A percentile compares a stretch with the other conserved stretches of the same genome.
These are phyloP conservation scores for Stephania yunnanensis DNA, from an alignment of 164 flowering plant species.

Conservation along the genomic window DNA sequence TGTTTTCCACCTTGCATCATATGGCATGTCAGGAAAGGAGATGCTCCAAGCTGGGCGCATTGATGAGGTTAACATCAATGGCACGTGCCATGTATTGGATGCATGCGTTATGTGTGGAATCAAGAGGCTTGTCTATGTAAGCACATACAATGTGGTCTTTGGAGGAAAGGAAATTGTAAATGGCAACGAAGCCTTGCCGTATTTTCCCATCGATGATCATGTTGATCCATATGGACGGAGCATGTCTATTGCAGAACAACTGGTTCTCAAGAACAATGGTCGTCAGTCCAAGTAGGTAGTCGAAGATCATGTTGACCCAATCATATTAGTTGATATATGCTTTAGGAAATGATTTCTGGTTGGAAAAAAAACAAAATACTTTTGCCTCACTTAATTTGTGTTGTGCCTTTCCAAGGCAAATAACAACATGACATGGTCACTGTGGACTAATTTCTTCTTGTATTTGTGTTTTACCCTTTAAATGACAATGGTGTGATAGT, in stretches of 20 bases:
- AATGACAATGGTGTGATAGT: too few relatives aligned
- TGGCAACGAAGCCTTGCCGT: conserved; percentile 75
- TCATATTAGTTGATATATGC: neutral
- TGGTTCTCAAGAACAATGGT: conserved; percentile 79
- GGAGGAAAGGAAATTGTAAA: conserved; percentile 78
- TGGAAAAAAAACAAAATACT: neutral
- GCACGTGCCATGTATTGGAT: conserved; percentile 74
- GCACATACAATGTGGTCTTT: conserved; percentile 89
- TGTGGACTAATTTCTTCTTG: neutral
- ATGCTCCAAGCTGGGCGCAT: conserved; percentile 84
- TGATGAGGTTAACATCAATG: conserved; percentile 74
- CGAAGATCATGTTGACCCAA: too few relatives aligned
- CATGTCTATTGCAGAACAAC: conserved; percentile 84
- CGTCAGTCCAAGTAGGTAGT: conserved; percentile 69
- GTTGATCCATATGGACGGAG: conserved; percentile 77
- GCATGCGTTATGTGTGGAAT: conserved; percentile 65
- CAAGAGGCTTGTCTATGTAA: conserved; percentile 72
- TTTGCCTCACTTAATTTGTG: neutral
- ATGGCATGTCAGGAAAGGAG: conserved; percentile 97
- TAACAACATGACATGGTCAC: neutral
- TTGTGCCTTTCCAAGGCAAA: neutral
- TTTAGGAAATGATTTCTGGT: neutral
- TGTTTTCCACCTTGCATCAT: conserved; percentile 94
- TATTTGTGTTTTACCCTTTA: too few relatives aligned
- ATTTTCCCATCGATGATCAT: conserved; percentile 71